A percentile compares a stretch with the other conserved stretches of the same genome.
Evolutionary conservation across 257 asterid species (phyloP).

Genomic region (Phtheirospermum japonicum): DNA sequence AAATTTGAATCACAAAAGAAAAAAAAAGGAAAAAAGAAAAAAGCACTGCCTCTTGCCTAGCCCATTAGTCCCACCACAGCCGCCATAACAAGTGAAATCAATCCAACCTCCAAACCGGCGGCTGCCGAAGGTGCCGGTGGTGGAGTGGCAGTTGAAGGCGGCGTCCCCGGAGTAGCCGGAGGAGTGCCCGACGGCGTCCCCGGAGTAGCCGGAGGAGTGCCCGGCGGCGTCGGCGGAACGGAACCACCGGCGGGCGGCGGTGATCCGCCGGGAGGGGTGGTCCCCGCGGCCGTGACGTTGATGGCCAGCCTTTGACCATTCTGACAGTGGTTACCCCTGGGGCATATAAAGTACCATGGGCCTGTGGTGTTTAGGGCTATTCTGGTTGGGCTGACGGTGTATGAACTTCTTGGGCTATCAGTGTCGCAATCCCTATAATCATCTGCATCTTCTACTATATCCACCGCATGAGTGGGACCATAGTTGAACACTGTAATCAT

Average conservation of each 20-base stretch:
- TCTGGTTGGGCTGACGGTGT: not conserved
- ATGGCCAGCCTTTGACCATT: not conserved
- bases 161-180: not conserved
- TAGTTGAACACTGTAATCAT: not conserved
- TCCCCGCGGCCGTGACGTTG: not conserved
- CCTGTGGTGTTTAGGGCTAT: not conserved
- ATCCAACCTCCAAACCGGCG: not conserved
- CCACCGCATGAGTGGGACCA: not conserved
- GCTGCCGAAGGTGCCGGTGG: not conserved
- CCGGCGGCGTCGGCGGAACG: not conserved
- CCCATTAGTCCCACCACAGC: not conserved
- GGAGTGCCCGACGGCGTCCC: not conserved
- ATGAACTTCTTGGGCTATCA: not conserved
- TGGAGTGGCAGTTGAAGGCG: not conserved
- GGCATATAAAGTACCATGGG: not conserved
- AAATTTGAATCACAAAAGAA: not conserved
- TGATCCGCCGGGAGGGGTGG: not conserved
- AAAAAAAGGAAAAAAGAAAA: not conserved
- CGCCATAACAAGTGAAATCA: not conserved
- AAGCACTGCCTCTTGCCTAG: conserved; percentile 3
- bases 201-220: not conserved
- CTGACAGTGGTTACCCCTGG: not conserved
- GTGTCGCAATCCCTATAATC: not conserved
- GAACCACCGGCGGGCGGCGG: not conserved
- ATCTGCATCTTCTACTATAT: not conserved